phyloP scores from a whole-genome alignment of 768 basidiomycete genomes.

The Podaxis rugospora region DNA sequence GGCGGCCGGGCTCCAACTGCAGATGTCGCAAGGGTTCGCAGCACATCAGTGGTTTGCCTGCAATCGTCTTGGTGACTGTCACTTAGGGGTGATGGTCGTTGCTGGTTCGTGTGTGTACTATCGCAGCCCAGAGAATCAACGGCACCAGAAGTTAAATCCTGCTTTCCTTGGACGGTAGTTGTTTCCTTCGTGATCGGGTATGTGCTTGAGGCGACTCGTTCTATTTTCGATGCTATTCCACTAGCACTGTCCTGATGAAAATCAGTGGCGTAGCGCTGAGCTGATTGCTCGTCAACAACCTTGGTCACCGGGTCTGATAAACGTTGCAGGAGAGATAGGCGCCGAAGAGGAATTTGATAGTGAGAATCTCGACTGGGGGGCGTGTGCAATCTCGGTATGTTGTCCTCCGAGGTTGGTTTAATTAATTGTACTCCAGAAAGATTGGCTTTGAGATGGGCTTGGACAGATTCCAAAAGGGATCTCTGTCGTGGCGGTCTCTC shows the following conservation, averaged over 20 bases:
- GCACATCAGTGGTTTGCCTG: not conserved
- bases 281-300: not conserved
- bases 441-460: not conserved
- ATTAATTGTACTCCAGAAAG: not conserved
- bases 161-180: not conserved
- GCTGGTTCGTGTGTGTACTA: not conserved
- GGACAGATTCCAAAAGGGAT: not conserved
- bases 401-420: not conserved
- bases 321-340: not conserved
- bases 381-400: not conserved
- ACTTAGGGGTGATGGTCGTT: slow-evolving; percentile 5
- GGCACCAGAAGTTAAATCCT: not conserved
- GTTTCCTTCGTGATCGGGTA: not conserved
- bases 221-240: not conserved
- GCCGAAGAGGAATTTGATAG: not conserved
- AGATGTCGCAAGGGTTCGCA: not conserved
- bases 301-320: slow-evolving; percentile 2
- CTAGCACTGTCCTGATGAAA: not conserved
- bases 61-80: slow-evolving; percentile 6
- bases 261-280: not conserved
- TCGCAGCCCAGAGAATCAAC: not conserved
- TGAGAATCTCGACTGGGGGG: not conserved
- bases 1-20: not conserved
- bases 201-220: not conserved
- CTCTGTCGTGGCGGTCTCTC: not conserved